A percentile compares a stretch with the other conserved stretches of the same genome.
These are phyloP conservation scores for Clarireedia homoeocarpa DNA, from an alignment of 2,329 filamentous ascomycete genomes.

Conservation along the genomic window DNA sequence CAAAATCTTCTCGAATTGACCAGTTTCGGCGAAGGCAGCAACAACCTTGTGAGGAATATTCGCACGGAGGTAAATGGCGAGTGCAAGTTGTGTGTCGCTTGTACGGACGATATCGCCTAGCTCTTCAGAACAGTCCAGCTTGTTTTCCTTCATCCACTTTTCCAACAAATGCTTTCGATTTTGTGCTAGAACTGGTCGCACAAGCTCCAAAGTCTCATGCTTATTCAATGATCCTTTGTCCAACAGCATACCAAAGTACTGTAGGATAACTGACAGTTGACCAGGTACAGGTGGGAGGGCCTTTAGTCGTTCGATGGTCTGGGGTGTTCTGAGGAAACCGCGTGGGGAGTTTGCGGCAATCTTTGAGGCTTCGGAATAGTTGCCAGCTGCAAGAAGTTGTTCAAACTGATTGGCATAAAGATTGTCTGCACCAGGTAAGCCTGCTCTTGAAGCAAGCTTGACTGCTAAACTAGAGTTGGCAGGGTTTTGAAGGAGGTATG, in stretches of 20 bases:
- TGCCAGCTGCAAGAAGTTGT: slow-evolving; percentile 69
- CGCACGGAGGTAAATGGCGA: slow-evolving; percentile 84
- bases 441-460: slow-evolving; percentile 90
- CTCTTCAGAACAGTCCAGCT: slow-evolving; percentile 92
- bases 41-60: slow-evolving; percentile 91
- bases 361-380: slow-evolving; percentile 85
- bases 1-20: slow-evolving; percentile 94
- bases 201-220: slow-evolving; percentile 89
- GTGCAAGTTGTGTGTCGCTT: slow-evolving; percentile 80
- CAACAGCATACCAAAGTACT: slow-evolving; percentile 95
- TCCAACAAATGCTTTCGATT: slow-evolving; percentile 92
- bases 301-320: slow-evolving; percentile 97
- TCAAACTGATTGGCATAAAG: slow-evolving; percentile 93
- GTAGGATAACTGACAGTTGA: slow-evolving; percentile 87
- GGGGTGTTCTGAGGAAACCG: slow-evolving; percentile 86
- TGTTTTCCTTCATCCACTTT: slow-evolving; percentile 96
- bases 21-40: slow-evolving; percentile 87
- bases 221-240: slow-evolving; percentile 92
- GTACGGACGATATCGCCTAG: slow-evolving; percentile 88
- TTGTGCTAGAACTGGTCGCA: slow-evolving; percentile 84
- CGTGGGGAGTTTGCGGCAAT: slow-evolving; percentile 93
- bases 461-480: slow-evolving; percentile 90
- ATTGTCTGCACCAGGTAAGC: slow-evolving; percentile 87
- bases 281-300: slow-evolving; percentile 70
- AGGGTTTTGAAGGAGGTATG: slow-evolving; percentile 92